Percentiles rank a stretch among this genome's conserved stretches.
Conservation (phyloP, 2,329 filamentous ascomycete species). For the Herpotrichia juniperi region DNA sequence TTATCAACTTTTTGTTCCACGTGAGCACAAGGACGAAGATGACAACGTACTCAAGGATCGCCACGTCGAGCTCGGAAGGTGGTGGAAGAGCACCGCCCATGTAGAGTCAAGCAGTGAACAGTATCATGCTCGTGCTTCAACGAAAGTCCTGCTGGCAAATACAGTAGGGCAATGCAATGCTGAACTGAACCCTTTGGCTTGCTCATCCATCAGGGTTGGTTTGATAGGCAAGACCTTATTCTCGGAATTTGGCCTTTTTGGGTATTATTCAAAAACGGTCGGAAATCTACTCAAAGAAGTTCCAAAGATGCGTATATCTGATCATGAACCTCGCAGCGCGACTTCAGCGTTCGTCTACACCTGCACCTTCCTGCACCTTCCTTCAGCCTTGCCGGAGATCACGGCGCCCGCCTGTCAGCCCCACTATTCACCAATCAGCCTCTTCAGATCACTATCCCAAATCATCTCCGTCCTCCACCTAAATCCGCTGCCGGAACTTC, state of each 20-base stretch:
- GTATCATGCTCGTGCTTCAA: too few relatives aligned
- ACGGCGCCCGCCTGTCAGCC: background rate
- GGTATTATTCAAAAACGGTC: too few relatives aligned
- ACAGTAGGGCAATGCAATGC: too few relatives aligned
- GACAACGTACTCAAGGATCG: background rate
- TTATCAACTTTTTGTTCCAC: conserved; percentile 11
- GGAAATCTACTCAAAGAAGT: too few relatives aligned
- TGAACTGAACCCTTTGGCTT: too few relatives aligned
- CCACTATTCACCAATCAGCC: too few relatives aligned
- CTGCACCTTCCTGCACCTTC: background rate
- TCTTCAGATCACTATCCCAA: too few relatives aligned
- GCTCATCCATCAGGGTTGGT: too few relatives aligned
- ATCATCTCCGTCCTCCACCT: background rate
- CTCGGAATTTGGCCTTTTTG: too few relatives aligned
- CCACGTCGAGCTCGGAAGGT: background rate
- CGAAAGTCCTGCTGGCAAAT: background rate
- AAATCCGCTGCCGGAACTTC: background rate
- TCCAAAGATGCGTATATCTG: conserved; percentile 5
- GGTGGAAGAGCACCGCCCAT: too few relatives aligned
- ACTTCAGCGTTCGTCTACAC: background rate
- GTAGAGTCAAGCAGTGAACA: too few relatives aligned
- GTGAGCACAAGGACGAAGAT: background rate
- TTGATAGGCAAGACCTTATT: too few relatives aligned
- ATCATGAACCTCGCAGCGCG: conserved; percentile 1
- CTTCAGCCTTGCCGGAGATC: background rate